Base-by-base conservation (phyloP, 2,329 filamentous ascomycete species). In the Ascochyta rabiei region DNA sequence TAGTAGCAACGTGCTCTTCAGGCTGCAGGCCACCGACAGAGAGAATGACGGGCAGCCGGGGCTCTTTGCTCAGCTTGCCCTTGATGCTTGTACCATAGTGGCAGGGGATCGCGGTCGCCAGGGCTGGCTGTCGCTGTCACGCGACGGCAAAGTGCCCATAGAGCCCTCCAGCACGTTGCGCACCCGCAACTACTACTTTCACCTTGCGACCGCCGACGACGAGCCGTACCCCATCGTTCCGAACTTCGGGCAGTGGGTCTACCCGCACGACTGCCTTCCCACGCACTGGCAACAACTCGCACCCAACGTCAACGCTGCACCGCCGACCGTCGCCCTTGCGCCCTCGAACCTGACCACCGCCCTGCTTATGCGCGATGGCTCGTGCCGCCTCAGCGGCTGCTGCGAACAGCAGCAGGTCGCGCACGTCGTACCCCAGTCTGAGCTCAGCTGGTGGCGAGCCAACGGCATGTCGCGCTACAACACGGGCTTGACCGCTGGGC, bases 41-140 rank as follows among this genome's bases (percentile, higher is more conserved):
- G 46, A 53, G 23, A 31, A 50, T 24, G n/a, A 47, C 40, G 46
- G 41, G 28, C 28, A 38, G 45, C 55, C 49, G 9, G 54, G 49
- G 37, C 49, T 50, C 45, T 46, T 24, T 47, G 41, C 49, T 42
- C 46, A 57, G 16, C 28, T 53, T 40, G 55, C 55, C 16, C 21
- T 57, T 31, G 55, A 57, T 43, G 55, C 55, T 13, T 57, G 55
- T 21, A 23, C 49, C 37, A 34, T 57, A 43, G 46, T 57, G 13
- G 42, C 55, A 18, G 50, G 41, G 26, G 26, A 53, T 28, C 24
- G 6, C 24, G 35, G 21, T 24, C 37, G 15, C 12, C 7, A 10
- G 23, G 37, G 55, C 31, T 53, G 55, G 55, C 37, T 53, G 26
- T 57, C 49, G 31, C 23, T 43, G 24, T 33, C 10, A 30, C 50